Conservation (phyloP, 768 basidiomycete genomes). For the Calocybe cyanea region DNA sequence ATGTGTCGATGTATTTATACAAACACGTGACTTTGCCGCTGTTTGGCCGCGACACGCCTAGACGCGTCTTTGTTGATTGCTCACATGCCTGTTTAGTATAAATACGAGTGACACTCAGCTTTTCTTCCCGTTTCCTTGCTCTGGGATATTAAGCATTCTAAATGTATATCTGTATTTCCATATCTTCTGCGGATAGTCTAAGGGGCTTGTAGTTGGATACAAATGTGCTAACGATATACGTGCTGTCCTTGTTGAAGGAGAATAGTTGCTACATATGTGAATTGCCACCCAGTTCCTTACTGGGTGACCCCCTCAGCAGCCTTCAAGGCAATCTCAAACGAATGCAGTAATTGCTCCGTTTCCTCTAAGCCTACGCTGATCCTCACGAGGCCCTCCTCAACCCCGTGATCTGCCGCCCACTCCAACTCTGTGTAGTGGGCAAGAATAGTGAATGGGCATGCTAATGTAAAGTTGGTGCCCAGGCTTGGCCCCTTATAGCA, state of each 20-base stretch:
- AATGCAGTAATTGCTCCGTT: constrained; percentile 44
- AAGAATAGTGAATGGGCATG: constrained; percentile 89
- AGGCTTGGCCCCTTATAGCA: constrained; percentile 89
- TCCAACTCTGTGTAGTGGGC: constrained; percentile 88
- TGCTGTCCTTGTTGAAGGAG: constrained; percentile 31
- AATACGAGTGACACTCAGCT: constrained; percentile 15
- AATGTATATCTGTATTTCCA: too few relatives aligned
- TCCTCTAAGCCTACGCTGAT: constrained; percentile 93
- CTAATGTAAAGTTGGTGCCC: constrained; percentile 95
- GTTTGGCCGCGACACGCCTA: constrained; percentile 32
- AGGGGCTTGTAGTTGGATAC: constrained; percentile 40
- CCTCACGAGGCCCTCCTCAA: constrained; percentile 79
- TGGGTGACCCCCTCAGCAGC: constrained; percentile 62
- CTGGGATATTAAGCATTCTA: too few relatives aligned
- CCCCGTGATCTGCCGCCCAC: constrained; percentile 87
- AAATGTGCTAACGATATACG: constrained; percentile 20
- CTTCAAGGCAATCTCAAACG: constrained; percentile 61
- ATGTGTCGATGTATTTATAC: constrained; percentile 28
- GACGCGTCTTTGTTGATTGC: constrained; percentile 36
- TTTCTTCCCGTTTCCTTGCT: too few relatives aligned
- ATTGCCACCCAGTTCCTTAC: constrained; percentile 2
- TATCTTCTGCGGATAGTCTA: too few relatives aligned
- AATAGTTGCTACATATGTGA: background rate
- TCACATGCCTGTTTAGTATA: constrained; percentile 19
- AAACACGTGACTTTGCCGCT: constrained; percentile 31